Evolutionary conservation across 768 basidiomycete genomes (phyloP), one percentile per base, ranked within the genome.

Genomic region (Serendipita sp.): DNA sequence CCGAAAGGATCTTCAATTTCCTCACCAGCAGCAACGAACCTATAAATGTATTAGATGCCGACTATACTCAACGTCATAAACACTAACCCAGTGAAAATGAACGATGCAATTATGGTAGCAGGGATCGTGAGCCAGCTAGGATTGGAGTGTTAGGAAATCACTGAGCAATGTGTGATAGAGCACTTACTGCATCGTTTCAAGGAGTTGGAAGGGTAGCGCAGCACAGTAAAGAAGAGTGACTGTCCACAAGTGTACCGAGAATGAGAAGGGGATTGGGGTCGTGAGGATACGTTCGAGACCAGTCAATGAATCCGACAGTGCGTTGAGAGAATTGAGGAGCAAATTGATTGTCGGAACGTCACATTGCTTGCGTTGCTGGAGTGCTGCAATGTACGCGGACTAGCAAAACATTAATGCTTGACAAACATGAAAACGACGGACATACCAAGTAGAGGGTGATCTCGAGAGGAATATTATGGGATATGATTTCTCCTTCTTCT

Each of bases 181-280:
- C 11, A 13, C 11, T 32, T 82, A 87, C 46, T 75, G 72, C 54
- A 88, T 71, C 0, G 79, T 69, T 2, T 70, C 67, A 76, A 79
- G 83, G 54, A 85, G 78, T 70, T 87, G 85, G 73, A 85, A 82
- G 0, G 86, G 86, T 74, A 88, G 72, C 44, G 78, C 75, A 41
- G 86, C 71, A 70, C 80, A 81, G 70, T 86, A 88, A 15, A 87
- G 70, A 46, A 79, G 66, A 1, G 84, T 84, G 18, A 86, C 83
- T 0, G 77, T 71, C 86, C 85, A 88, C 45, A 88, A 74, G 70
- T 88, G 87, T 38, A 84, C 74, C 1, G 82, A 82, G 69, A 86
- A 86, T 80, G 85, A 87, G 74, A 85, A 88, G 8, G 86, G 87
- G 51, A 89, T 86, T 2, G 86, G 86, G 1, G 85, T 86, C 0